Percentiles rank a stretch among this genome's conserved stretches.
These are phyloP conservation scores for Eucalyptus grandis DNA, from an alignment of 345 rosid species.

Conservation along the genomic window DNA sequence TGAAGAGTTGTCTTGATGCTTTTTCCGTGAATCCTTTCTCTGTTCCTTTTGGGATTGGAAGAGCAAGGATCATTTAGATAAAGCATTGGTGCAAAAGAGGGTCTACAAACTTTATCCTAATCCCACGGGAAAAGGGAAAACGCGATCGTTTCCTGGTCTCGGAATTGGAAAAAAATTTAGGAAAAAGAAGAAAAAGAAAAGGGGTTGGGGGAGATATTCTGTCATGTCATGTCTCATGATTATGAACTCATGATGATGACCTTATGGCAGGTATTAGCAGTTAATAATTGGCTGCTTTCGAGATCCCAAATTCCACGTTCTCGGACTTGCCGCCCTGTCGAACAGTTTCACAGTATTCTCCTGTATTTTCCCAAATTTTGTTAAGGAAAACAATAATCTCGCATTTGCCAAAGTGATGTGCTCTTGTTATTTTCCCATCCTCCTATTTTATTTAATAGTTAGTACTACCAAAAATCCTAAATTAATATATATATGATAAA, in stretches of 20 bases:
- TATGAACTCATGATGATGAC: neutral
- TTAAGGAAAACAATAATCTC: rapidly evolving
- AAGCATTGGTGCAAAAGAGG: rapidly evolving
- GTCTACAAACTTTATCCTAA: neutral
- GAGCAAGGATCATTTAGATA: neutral
- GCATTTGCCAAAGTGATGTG: neutral
- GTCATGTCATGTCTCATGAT: neutral
- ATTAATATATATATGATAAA: no score
- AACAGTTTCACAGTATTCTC: neutral
- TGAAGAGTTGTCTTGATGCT: neutral
- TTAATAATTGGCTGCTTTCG: neutral
- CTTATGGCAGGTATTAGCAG: neutral
- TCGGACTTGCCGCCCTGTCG: neutral
- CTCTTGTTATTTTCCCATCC: neutral
- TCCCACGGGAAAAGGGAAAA: neutral
- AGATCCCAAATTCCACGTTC: neutral
- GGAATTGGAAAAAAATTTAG: neutral
- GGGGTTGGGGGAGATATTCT: neutral
- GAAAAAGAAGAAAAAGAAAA: neutral
- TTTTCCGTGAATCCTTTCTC: neutral
- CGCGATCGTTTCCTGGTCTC: neutral
- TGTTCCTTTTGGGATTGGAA: neutral
- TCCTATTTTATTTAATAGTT: neutral
- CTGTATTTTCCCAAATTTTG: neutral
- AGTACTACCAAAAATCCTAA: no score